Evolutionary conservation across 1,139 yeast genomes (phyloP).

Genomic region (Ogataea hybrid): DNA sequence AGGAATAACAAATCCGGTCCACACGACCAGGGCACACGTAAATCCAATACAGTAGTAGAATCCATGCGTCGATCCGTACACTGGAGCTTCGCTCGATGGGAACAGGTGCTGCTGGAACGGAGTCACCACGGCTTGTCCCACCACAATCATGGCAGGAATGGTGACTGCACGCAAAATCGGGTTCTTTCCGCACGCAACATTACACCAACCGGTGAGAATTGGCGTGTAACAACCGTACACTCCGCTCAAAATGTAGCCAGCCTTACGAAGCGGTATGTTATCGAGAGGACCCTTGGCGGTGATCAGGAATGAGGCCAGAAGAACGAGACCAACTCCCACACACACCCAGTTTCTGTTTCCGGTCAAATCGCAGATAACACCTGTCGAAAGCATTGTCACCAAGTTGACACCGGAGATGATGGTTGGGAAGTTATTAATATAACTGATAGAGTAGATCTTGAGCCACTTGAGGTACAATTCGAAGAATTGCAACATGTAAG

Average conservation of each 20-base stretch:
- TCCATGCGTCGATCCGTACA: conserved; percentile 20
- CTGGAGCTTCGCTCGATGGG: conserved; percentile 27
- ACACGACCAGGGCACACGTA: conserved; percentile 20
- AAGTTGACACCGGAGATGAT: conserved; percentile 24
- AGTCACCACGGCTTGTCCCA: conserved; percentile 24
- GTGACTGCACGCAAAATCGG: conserved; percentile 25
- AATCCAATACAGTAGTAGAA: conserved; percentile 24
- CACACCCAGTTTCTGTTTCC: conserved; percentile 25
- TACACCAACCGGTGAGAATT: conserved; percentile 26
- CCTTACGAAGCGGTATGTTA: conserved; percentile 19
- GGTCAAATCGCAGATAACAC: conserved; percentile 22
- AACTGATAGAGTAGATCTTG: conserved; percentile 18
- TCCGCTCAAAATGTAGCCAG: conserved; percentile 24
- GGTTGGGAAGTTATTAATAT: conserved; percentile 26
- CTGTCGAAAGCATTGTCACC: conserved; percentile 25
- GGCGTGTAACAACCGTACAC: conserved; percentile 29
- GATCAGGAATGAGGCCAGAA: conserved; percentile 16
- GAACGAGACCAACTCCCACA: conserved; percentile 18
- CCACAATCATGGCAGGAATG: conserved; percentile 22
- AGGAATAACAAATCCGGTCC: too few relatives aligned
- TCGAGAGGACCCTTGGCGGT: conserved; percentile 11
- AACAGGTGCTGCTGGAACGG: conserved; percentile 26
- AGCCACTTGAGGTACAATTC: conserved; percentile 21
- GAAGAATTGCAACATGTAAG: conserved; percentile 26
- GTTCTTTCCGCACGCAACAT: conserved; percentile 24